Conservation (phyloP, 73 alveolate species). For the Paramecium primaurelia region DNA sequence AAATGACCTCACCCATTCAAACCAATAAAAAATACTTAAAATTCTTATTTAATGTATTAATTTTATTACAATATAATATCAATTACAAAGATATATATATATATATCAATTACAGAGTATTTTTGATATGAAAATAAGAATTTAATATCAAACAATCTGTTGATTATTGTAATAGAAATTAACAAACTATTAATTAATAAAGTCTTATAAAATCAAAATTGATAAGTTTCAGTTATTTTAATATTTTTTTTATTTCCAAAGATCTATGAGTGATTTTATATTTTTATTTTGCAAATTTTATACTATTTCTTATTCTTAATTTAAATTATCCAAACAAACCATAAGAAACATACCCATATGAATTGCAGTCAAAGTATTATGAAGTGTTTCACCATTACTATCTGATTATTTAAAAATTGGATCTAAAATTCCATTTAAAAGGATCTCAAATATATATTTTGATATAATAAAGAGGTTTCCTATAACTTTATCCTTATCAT, state of each 20-base stretch:
- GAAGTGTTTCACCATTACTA: neutral
- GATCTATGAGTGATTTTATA: neutral
- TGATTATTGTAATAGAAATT: neutral
- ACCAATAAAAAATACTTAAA: neutral
- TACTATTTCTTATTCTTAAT: neutral
- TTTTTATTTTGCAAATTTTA: neutral
- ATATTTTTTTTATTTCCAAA: neutral
- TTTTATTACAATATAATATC: neutral
- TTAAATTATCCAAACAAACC: neutral
- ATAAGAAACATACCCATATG: neutral
- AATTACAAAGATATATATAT: neutral
- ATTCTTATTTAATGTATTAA: neutral
- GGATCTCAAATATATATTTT: neutral
- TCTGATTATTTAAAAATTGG: neutral
- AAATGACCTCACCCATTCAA: neutral
- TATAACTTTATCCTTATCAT: neutral
- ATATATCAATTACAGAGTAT: neutral
- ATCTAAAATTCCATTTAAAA: neutral
- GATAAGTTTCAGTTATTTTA: neutral
- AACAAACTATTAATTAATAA: neutral
- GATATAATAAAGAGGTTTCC: neutral
- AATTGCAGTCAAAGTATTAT: neutral
- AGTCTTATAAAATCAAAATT: neutral
- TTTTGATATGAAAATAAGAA: neutral
- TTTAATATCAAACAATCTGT: neutral